A percentile compares a stretch with the other conserved stretches of the same genome.
These are phyloP conservation scores for Leccinum subgranulosum DNA, from an alignment of 768 basidiomycete genomes.

Conservation along the genomic window DNA sequence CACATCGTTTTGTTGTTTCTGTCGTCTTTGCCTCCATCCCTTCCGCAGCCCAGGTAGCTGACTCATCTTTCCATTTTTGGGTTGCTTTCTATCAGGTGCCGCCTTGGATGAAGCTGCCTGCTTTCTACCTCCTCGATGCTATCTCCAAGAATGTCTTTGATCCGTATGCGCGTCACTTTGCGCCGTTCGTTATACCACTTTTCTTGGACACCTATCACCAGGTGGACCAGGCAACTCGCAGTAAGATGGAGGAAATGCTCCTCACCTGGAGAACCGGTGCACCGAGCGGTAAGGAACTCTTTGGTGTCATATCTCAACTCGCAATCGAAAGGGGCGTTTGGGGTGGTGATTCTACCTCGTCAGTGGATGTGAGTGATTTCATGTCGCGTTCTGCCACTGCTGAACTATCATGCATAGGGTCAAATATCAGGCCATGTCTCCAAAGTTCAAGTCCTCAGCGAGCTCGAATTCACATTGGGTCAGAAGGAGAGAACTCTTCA, in stretches of 20 bases:
- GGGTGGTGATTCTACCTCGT: constrained; percentile 50
- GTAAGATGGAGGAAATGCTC: constrained; percentile 98
- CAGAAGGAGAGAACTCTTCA: constrained; percentile 77
- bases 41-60: constrained; percentile 43
- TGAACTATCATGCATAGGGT: constrained; percentile 22
- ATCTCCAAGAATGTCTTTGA: constrained; percentile 96
- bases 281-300: constrained; percentile 77
- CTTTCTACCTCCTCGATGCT: constrained; percentile 93
- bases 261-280: constrained; percentile 91
- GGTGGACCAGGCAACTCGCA: constrained; percentile 80
- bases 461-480: constrained; percentile 77
- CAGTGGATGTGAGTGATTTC: constrained; percentile 36
- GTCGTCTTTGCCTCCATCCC: constrained; percentile 9
- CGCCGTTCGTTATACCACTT: constrained; percentile 74
- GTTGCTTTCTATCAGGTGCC: constrained; percentile 59
- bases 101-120: constrained; percentile 86
- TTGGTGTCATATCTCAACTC: constrained; percentile 75
- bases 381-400: background rate
- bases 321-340: constrained; percentile 84
- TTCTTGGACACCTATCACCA: constrained; percentile 86
- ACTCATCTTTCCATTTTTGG: constrained; percentile 52
- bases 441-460: constrained; percentile 76
- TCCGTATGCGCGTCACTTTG: constrained; percentile 86
- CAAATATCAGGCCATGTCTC: constrained; percentile 52
- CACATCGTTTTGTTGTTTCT: constrained; percentile 32